Evolutionary conservation across 2,329 filamentous ascomycete genomes (phyloP), one percentile per base, ranked within the genome.

Genomic region (Blumeria hordei): DNA sequence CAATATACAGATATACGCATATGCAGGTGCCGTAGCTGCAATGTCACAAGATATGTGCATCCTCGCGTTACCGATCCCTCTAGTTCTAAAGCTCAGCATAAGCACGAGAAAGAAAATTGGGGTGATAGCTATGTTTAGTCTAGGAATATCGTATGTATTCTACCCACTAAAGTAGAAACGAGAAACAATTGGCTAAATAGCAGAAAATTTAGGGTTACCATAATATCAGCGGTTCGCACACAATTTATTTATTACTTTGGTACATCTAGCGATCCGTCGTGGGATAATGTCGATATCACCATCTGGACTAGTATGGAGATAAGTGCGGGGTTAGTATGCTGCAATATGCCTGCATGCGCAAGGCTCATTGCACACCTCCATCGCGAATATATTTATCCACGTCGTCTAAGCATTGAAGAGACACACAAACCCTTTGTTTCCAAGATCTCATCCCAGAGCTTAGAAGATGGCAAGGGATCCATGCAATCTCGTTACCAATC

Each of bases 61-160:
- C 58, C 64, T 73, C 47, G 65, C 62, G 0, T 59, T 72, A 0
- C 70, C 71, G 0, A 60, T 72, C 1, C 49, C 49, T 14, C 28
- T 52, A 18, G 58, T 73, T 0, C 57, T 63, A 5, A 60, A 60
- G 0, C 59, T 74, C 21, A 56, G 61, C 21, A 54, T 68, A 1
- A 65, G 66, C 14, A 67, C 64, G 60, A 68, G 67, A 60, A 71
- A 70, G 61, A 74, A 72, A 60, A 57, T 70, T 32, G 67, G 67
- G 3, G 65, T 72, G 0, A 60, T 62, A 0, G 58, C 69, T 36
- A 72, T 73, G 68, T 72, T 74, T 47, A 62, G 66, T 3, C 65
- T 72, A 0, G 71, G 72, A 39, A 63, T 67, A 1, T 69, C 69
- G 37, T 41, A 16, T 12, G 37, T 16, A 41, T 41, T 41, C n/a